Base-by-base conservation (phyloP, 345 rosid genomes). In the Aquilaria sinensis region DNA sequence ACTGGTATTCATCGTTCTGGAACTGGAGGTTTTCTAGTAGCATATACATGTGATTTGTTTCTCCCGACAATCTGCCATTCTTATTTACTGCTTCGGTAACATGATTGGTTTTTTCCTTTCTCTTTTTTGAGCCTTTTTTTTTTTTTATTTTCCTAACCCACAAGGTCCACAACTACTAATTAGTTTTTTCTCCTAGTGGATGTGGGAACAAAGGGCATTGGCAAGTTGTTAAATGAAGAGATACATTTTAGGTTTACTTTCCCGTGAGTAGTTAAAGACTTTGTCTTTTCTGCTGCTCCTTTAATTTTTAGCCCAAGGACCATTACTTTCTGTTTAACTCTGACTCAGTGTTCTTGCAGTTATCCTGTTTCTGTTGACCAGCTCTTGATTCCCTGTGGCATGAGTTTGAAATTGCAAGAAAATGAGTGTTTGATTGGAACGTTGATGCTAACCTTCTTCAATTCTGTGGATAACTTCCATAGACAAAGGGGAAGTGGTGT, bases 261-360 rank as follows among this genome's bases (percentile, higher is more conserved):
- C 49, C 49, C 60, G 53, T 65, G 68, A 46, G 58, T 65, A 30
- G 43, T 58, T 45, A 6, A 7, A 13, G 43, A n/a, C 46, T 65
- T 58, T 62, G 46, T 62, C 51, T 46, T 62, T 57, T 50, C 32
- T 64, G 1, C 31, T 48, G 54, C 30, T 71, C 32, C 51, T 14
- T 31, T 46, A 9, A 37, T 51, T 37, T 58, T 3, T 23, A n/a
- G 32, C 16, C 47, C 60, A 12, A 29, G 32, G 55, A 31, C 50
- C 50, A 29, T 23, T 47, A 47, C 13, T 64, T 54, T 41, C 12
- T 37, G 16, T 68, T 51, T 64, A 60, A 4, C 52, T 60, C 57
- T 68, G 45, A 52, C 53, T 31, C 15, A 15, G 31, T 32, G 47
- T 55, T 52, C 15, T 47, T 9, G 46, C 23, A 50, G 32, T 54